Percentiles rank a stretch among this genome's conserved stretches.
These are phyloP conservation scores for Lipomyces lipofer DNA, from an alignment of 805 yeast genomes.

Conservation along the genomic window DNA sequence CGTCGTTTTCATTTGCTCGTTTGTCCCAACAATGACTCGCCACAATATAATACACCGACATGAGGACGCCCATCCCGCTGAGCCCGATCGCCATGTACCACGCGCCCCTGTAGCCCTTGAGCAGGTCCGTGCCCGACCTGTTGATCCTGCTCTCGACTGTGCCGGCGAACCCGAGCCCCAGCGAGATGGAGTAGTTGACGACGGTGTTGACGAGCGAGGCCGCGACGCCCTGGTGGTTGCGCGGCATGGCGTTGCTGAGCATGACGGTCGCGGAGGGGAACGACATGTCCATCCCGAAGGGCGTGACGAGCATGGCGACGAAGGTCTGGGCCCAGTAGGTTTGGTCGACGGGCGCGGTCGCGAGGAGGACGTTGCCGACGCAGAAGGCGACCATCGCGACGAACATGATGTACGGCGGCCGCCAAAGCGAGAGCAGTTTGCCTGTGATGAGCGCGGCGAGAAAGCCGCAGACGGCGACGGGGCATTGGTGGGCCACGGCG, in stretches of 20 bases:
- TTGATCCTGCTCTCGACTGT: constrained; percentile 55
- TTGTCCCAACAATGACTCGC: neutral
- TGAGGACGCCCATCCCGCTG: constrained; percentile 50
- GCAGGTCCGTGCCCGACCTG: constrained; percentile 34
- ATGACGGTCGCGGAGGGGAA: constrained; percentile 66
- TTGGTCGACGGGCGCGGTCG: constrained; percentile 59
- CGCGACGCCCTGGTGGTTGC: constrained; percentile 72
- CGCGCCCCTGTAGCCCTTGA: constrained; percentile 58
- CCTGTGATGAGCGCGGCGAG: constrained; percentile 58
- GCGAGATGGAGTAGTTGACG: constrained; percentile 68
- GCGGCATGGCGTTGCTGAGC: constrained; percentile 42
- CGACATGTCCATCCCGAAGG: constrained; percentile 77
- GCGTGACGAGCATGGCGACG: constrained; percentile 55
- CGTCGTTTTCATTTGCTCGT: too few species aligned
- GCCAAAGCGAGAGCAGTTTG: constrained; percentile 45
- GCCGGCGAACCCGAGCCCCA: constrained; percentile 72
- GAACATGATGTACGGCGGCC: constrained; percentile 53
- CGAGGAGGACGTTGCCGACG: constrained; percentile 54
- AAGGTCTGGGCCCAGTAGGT: constrained; percentile 59
- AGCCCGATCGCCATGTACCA: constrained; percentile 63
- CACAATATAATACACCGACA: constrained; percentile 33
- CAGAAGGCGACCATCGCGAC: constrained; percentile 56
- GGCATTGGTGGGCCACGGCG: constrained; percentile 49
- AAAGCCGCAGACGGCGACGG: constrained; percentile 54
- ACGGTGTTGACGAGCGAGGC: constrained; percentile 71